Percentiles rank a stretch among this genome's conserved stretches.
These are phyloP conservation scores for Vickermania spadyakhi DNA, from an alignment of 208 protist species.

Conservation along the genomic window DNA sequence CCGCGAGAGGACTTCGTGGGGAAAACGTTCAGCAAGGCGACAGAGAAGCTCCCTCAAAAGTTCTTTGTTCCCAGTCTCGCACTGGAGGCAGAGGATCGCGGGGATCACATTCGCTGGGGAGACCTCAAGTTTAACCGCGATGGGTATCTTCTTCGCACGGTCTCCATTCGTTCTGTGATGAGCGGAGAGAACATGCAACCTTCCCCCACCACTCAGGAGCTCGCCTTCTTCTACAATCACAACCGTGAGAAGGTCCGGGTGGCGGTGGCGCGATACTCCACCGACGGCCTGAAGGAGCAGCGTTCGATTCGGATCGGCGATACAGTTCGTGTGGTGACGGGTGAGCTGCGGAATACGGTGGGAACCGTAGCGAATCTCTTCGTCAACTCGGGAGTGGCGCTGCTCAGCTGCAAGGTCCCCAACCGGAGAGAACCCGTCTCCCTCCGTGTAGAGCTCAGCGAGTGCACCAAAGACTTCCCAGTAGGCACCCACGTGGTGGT, in stretches of 20 bases:
- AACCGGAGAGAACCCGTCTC: slow-evolving; percentile 39
- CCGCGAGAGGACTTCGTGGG: slow-evolving; percentile 83
- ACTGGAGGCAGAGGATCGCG: slow-evolving; percentile 37
- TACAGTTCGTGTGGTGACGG: slow-evolving; percentile 61
- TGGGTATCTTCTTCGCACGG: slow-evolving; percentile 72
- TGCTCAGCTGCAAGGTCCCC: slow-evolving; percentile 51
- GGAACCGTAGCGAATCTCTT: slow-evolving; percentile 73
- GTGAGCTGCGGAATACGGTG: slow-evolving; percentile 63
- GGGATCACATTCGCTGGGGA: slow-evolving; percentile 67
- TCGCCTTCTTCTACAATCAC: slow-evolving; percentile 83
- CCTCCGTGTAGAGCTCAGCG: slow-evolving; percentile 68
- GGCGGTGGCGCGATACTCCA: slow-evolving; percentile 24
- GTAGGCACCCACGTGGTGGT: slow-evolving; percentile 84
- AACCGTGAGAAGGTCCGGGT: slow-evolving; percentile 62
- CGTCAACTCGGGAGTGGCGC: slow-evolving; percentile 53
- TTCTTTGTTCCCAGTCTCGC: slow-evolving; percentile 74
- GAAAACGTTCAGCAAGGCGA: slow-evolving; percentile 69
- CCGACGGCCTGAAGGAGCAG: slow-evolving; percentile 1
- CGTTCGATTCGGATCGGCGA: slow-evolving; percentile 43
- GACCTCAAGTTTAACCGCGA: slow-evolving; percentile 80
- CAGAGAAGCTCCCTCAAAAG: slow-evolving; percentile 42
- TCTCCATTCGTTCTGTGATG: slow-evolving; percentile 67
- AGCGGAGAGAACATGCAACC: slow-evolving; percentile 42
- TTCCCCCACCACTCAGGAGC: slow-evolving; percentile 67
- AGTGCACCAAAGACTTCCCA: slow-evolving; percentile 72